Evolutionary conservation across 2,329 filamentous ascomycete species (phyloP), one percentile per base, ranked within the genome.

Genomic region (Rhinocladiella similis): DNA sequence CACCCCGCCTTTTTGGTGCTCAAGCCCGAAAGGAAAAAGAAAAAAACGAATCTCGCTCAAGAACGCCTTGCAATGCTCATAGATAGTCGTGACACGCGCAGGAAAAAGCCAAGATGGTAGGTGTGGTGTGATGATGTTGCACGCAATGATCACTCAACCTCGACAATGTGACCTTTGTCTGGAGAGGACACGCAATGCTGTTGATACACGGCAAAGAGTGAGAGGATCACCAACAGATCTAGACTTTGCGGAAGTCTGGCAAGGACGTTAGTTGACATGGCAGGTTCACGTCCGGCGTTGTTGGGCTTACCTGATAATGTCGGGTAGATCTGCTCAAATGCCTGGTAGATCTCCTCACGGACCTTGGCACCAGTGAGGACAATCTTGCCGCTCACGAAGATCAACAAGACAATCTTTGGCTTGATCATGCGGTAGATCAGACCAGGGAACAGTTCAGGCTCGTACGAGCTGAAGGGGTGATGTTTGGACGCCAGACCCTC

Each of bases 361-460:
- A 97, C 92, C 74, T 99, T 97, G 65, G 94, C 94, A 70, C 94
- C 94, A 41, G 94, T 97, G 72, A 97, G 83, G 69, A 97, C 94
- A 61, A 97, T 97, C 83, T 97, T 97, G 70, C 93, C 94, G 69
- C 89, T 94, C 69, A 97, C 93, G 79, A 97, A 97, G 75, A 99
- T 97, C 71, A 97, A 80, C 22, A 97, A 86, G 52, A 97, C 93
- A 66, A 97, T 96, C 86, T 97, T 97, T 18, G 94, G 94, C 82
- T 97, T 97, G 82, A 97, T 97, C 94, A 99, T 99, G 74, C 94
- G 91, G 79, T 99, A 99, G 78, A 99, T 99, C 50, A 99, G 87
- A 85, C 94, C 94, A 70, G 94, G 94, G 84, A 97, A 99, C 73
- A 99, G 76, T 73, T 99, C 94, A 65, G 94, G 94, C 76, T 99